These are phyloP conservation scores for Lasiosphaeriaceae sp. DNA, from an alignment of 495 filamentous ascomycete species.

Conservation along the genomic window DNA sequence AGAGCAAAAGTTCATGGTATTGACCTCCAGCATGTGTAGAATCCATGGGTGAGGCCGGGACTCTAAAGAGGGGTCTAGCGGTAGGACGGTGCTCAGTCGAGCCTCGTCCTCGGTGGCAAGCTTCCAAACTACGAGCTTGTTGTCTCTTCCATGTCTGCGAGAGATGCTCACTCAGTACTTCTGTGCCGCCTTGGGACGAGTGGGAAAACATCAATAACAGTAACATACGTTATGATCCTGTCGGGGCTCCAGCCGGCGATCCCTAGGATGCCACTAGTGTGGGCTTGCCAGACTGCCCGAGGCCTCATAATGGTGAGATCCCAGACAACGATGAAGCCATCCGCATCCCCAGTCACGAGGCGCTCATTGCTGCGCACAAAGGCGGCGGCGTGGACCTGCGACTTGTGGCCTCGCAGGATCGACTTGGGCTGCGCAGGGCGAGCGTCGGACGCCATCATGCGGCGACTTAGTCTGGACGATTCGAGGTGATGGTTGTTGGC, in stretches of 20 bases:
- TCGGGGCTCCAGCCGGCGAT: constrained; percentile 62
- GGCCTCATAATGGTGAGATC: constrained; percentile 77
- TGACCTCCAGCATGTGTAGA: constrained; percentile 76
- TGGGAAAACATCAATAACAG: neutral
- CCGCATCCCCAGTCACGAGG: constrained; percentile 81
- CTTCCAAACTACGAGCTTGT: constrained; percentile 82
- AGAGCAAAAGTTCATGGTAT: constrained; percentile 93
- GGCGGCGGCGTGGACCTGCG: constrained; percentile 72
- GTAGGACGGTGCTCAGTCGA: constrained; percentile 63
- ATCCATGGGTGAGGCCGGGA: constrained; percentile 70
- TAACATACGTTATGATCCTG: constrained; percentile 69
- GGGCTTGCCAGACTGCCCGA: constrained; percentile 81
- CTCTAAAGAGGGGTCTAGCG: constrained; percentile 52
- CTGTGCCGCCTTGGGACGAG: neutral
- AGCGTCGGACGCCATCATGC: constrained; percentile 26
- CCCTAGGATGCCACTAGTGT: constrained; percentile 73
- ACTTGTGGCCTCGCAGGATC: constrained; percentile 80
- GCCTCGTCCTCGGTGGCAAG: constrained; percentile 59
- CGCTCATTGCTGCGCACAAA: constrained; percentile 71
- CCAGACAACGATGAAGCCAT: constrained; percentile 88
- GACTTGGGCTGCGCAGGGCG: constrained; percentile 70
- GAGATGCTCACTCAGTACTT: neutral
- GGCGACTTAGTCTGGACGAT: neutral
- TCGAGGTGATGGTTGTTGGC: neutral
- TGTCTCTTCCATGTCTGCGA: constrained; percentile 73